phyloP scores from a whole-genome alignment of 225 moss, liverwort and hornwort genomes.

The Asterella californica region DNA sequence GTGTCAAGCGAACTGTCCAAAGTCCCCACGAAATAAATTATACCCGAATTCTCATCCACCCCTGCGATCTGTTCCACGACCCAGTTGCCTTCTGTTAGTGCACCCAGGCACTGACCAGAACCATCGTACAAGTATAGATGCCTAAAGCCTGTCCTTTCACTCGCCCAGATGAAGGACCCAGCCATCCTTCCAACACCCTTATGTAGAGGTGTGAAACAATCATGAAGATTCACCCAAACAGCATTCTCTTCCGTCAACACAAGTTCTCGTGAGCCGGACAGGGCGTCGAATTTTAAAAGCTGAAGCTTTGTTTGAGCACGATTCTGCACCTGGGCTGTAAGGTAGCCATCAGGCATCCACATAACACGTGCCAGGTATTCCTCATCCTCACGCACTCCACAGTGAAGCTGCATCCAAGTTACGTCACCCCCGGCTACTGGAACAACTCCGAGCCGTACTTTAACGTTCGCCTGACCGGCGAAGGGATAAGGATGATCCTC shows the following conservation, averaged over 20 bases:
- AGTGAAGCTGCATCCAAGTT: constrained; percentile 88
- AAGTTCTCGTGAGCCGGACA: constrained; percentile 64
- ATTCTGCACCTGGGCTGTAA: constrained; percentile 89
- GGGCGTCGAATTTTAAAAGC: constrained; percentile 74
- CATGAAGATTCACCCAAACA: constrained; percentile 93
- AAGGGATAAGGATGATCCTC: constrained; percentile 97
- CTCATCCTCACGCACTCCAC: constrained; percentile 75
- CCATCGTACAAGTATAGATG: constrained; percentile 88
- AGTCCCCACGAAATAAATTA: constrained; percentile 88
- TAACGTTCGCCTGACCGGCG: constrained; percentile 92
- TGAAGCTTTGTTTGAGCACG: constrained; percentile 79
- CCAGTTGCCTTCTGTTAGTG: constrained; percentile 89
- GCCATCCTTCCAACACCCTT: constrained; percentile 61
- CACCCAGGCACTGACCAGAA: constrained; percentile 66
- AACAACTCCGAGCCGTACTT: constrained; percentile 85
- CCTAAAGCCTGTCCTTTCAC: constrained; percentile 83
- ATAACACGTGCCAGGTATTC: constrained; percentile 91
- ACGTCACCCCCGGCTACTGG: constrained; percentile 67
- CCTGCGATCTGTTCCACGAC: constrained; percentile 91
- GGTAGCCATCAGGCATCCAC: constrained; percentile 83
- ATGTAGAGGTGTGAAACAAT: constrained; percentile 87
- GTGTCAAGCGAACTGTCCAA: constrained; percentile 85
- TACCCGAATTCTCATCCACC: constrained; percentile 80
- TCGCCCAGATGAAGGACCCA: constrained; percentile 94
- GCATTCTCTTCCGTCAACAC: constrained; percentile 82